A percentile compares a stretch with the other conserved stretches of the same genome.
Evolutionary conservation across 1,284 basidiomycete genomes (phyloP).

Genomic region (Meira miltonrushii): DNA sequence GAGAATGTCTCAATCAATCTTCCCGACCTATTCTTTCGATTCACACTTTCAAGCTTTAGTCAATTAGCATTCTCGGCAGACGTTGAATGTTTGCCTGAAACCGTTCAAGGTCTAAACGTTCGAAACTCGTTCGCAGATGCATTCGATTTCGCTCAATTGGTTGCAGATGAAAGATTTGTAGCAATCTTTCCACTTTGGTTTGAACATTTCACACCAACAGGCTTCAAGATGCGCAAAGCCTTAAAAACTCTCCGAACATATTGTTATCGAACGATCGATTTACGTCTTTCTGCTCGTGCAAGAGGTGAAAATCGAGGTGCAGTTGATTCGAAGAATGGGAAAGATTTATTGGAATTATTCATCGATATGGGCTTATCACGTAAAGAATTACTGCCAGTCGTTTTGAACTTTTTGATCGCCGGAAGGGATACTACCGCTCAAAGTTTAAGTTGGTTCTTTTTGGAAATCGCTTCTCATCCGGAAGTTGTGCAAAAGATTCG

Average conservation of each 20-base stretch:
- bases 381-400: slow-evolving; percentile 44
- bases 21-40: slow-evolving; percentile 34
- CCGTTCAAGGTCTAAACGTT: slow-evolving; percentile 47
- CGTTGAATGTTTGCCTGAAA: slow-evolving; percentile 34
- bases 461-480: slow-evolving; percentile 27
- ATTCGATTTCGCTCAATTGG: no score
- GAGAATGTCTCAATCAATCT: slow-evolving; percentile 10
- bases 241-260: slow-evolving; percentile 24
- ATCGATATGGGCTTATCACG: slow-evolving; percentile 50
- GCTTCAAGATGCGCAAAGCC: slow-evolving; percentile 22
- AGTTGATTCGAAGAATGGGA: slow-evolving; percentile 26
- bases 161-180: slow-evolving; percentile 27
- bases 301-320: slow-evolving; percentile 8
- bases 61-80: slow-evolving; percentile 15
- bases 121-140: slow-evolving; percentile 42
- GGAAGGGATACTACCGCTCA: slow-evolving; percentile 45
- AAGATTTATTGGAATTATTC: slow-evolving; percentile 55
- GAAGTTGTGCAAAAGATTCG: slow-evolving; percentile 21
- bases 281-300: neutral
- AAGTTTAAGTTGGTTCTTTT: slow-evolving; percentile 36
- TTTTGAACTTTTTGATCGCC: slow-evolving; percentile 37
- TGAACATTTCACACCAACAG: slow-evolving; percentile 22
- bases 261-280: slow-evolving; percentile 13
- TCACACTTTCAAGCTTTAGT: slow-evolving; percentile 15
- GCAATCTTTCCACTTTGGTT: slow-evolving; percentile 27